Evolutionary conservation across 2,329 filamentous ascomycete genomes (phyloP).

Genomic region (Gaeumannomyces tritici): DNA sequence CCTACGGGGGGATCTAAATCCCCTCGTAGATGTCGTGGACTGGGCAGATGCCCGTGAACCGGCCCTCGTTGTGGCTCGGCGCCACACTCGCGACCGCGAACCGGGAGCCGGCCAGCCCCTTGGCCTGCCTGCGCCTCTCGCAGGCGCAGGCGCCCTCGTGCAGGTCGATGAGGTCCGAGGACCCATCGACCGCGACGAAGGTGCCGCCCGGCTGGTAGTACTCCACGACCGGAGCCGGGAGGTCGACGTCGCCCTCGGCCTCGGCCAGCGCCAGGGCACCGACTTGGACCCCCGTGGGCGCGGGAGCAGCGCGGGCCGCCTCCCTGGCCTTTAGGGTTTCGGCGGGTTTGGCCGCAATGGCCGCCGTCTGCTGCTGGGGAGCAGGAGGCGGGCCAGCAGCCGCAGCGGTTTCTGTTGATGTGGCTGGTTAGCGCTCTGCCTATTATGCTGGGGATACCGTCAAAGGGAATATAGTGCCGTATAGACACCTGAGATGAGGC

Average conservation of each 20-base stretch:
- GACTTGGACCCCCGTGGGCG: too few relatives aligned
- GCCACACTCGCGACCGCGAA: background rate
- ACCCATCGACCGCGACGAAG: too few relatives aligned
- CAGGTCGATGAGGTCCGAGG: too few relatives aligned
- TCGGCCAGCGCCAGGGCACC: background rate
- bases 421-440: background rate
- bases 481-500: background rate
- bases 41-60: conserved; percentile 1
- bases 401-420: background rate
- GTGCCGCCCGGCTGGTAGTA: background rate
- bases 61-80: background rate
- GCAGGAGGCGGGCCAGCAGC: too few relatives aligned
- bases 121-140: background rate
- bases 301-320: too few relatives aligned
- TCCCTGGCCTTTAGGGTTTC: too few relatives aligned
- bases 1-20: too few relatives aligned
- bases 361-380: background rate
- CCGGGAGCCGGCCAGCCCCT: conserved; percentile 1
- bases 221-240: background rate
- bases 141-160: background rate
- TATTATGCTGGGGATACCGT: background rate
- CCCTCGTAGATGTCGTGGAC: background rate
- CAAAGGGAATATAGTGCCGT: background rate
- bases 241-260: background rate
- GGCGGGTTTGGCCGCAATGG: background rate